Conservation (phyloP, 148 eudicot species). For the Fagopyrum esculentum region DNA sequence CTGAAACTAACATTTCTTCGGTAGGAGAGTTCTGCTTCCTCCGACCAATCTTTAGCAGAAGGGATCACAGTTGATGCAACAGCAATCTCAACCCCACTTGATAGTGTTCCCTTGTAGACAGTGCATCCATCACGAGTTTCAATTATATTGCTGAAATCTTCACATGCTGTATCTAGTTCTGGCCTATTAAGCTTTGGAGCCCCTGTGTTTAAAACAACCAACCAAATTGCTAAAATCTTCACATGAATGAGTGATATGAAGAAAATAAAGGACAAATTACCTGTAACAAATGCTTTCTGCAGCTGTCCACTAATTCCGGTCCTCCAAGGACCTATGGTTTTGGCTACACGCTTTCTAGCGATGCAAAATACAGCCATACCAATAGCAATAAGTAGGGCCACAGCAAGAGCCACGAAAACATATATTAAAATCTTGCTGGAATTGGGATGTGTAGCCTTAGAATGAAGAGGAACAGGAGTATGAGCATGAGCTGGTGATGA, state of each 20-base stretch:
- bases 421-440: conserved; percentile 44
- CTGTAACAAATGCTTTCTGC: conserved; percentile 92
- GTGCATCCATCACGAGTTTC: conserved; percentile 42
- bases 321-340: conserved; percentile 72
- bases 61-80: conserved; percentile 58
- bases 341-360: conserved; percentile 50
- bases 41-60: conserved; percentile 66
- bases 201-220: conserved; percentile 36
- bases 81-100: conserved; percentile 92
- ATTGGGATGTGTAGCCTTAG: conserved; percentile 10
- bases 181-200: conserved; percentile 80
- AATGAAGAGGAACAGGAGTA: conserved; percentile 24
- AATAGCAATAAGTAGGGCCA: conserved; percentile 34
- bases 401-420: conserved; percentile 36
- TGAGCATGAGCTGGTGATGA: conserved; percentile 8
- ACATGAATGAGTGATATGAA: neutral
- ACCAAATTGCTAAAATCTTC: too few relatives aligned
- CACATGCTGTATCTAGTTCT: conserved; percentile 91
- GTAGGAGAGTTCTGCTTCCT: conserved; percentile 52
- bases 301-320: conserved; percentile 95
- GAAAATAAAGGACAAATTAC: conserved; percentile 23
- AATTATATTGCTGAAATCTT: conserved; percentile 98
- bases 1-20: conserved; percentile 59
- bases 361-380: conserved; percentile 24
- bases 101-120: conserved; percentile 83